Evolutionary conservation across 352 stramenopile genomes (phyloP), one percentile per base, ranked within the genome.

Genomic region (Phytophthora idaei): DNA sequence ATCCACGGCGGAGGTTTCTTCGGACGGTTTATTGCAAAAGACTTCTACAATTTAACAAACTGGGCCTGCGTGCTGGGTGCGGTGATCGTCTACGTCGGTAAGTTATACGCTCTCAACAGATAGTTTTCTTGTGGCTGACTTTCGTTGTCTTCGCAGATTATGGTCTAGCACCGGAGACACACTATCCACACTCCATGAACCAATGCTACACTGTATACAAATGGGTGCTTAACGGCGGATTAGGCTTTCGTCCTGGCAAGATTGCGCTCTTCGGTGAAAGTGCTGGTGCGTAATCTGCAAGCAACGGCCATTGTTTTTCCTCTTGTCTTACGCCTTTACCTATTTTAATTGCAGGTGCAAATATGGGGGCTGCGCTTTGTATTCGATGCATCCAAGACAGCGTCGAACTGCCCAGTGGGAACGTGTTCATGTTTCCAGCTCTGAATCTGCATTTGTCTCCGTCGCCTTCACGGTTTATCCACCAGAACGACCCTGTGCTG

Each of bases 371-470:
- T 11, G 89, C 90, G 7, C 51, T 97, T 52, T 92, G 82, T 36
- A 74, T 97, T 12, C 82, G 90, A 48, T 96, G 88, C 68, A 94
- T 96, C 54, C 84, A 91, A 62, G 80, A 96, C 34, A 67, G 75
- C 11, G 37, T 95, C 45, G 77, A 76, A 27, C 61, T 90, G n/a
- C 90, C 90, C 0, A 81, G 80, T 54, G 90, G 87, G 17, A 90
- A 89, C 48, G 80, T 97, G n/a, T 79, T 97, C 55, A 94, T 94
- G 78, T 96, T 96, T 61, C 91, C 90, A n/a, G 89, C 90, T 31
- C 80, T 97, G 9, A 96, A 97, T 52, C 71, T 97, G 67, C 87
- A 95, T 63, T 63, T 95, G 52, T 94, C 87, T 57, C 89, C 90
- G 7, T 96, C 88, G 25, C 90, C 90, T 21, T 96, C 87, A 11